Base-by-base conservation (phyloP, 176 grass and related monocot genomes). In the Tillandsia leiboldiana region DNA sequence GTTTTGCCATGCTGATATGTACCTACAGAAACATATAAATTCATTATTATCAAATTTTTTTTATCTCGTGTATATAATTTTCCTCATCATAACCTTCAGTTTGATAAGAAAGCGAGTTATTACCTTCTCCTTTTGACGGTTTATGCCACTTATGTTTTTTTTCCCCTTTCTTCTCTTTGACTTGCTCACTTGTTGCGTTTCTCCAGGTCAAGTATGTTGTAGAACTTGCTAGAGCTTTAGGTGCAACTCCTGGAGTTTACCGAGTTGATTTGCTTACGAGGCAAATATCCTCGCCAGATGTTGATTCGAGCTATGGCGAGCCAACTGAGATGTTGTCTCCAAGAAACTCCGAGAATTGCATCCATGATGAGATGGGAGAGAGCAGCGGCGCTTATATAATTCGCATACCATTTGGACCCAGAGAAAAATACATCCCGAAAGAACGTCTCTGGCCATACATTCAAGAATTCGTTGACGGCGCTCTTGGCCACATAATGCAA, bases 401-500 rank as follows among this genome's bases (percentile, higher is more conserved):
- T 49, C 81, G 88, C 47, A 81, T 91, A 73, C 88, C 83, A 50
- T 91, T 91, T 84, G 88, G 88, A 66, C 83, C 88, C 75, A 91
- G 73, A 83, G 74, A 91, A 76, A 91, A 81, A 70, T 91, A 91
- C 75, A 79, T 91, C 20, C 71, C 88, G 65, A 91, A 91, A 75
- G 88, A 91, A 79, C 75, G 75, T 50, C 73, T 91, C 1, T 91
- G 83, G 88, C 88, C 88, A 65, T 83, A 86, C 69, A 86, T 86
- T 72, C 88, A 86, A 91, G 88, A 91, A 75, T 90, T 90, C 78
- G 87, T 90, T 83, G 87, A 90, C 56, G 87, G 87, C 66, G 87
- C 87, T 69, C 87, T 90, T 8, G 48, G 77, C 63, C 80, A 90
- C 80, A 83, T 86, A 71, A 62, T 83, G 77, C 69, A 69, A 67